Evolutionary conservation across 2,329 filamentous ascomycete genomes (phyloP), one percentile per base, ranked within the genome.

Genomic region (Dothideomycetes sp.): DNA sequence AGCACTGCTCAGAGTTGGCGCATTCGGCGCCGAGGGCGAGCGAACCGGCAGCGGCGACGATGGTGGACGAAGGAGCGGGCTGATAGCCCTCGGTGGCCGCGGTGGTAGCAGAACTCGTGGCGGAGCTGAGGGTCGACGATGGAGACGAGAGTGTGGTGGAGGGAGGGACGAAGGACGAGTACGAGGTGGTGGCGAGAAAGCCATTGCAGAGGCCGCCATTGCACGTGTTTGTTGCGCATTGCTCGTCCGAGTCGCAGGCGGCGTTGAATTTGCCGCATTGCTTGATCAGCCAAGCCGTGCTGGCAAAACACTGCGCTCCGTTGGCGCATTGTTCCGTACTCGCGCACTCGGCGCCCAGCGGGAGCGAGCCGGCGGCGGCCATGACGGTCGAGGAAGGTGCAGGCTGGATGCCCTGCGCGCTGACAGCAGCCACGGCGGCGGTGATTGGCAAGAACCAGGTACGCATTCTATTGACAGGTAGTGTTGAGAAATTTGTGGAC

Each of bases 151-250:
- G 16, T 13, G 35, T 25, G 16, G 34, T 12, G 33, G 33, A 16
- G 33, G 28, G n/a, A 24, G 24, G 4, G 24, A 18, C 2, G 34
- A n/a, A 10, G 27, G 3, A 15, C 16, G 12, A 18, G 20, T 15
- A 32, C n/a, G 20, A 30, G 4, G 43, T 36, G 8, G 45, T 41
- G 13, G 46, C 18, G 20, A 47, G 22, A 41, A 51, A 39, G 32
- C 51, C 51, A 18, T 45, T 50, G 48, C 51, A 54, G 19, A 54
- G 33, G 2, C 50, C 50, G 11, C 47, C 44, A 31, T 49, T 45
- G 48, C 51, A 54, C 11, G 49, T 51, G 37, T 54, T 54, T 47
- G 33, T 48, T 1, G 50, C 51, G 29, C 51, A 54, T 31, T 54
- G 50, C 16, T 33, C 27, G 34, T 53, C 45, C 16, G 13, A 33